Conservation (phyloP, 768 basidiomycete species). For the Strobilomyces dryophilus region DNA sequence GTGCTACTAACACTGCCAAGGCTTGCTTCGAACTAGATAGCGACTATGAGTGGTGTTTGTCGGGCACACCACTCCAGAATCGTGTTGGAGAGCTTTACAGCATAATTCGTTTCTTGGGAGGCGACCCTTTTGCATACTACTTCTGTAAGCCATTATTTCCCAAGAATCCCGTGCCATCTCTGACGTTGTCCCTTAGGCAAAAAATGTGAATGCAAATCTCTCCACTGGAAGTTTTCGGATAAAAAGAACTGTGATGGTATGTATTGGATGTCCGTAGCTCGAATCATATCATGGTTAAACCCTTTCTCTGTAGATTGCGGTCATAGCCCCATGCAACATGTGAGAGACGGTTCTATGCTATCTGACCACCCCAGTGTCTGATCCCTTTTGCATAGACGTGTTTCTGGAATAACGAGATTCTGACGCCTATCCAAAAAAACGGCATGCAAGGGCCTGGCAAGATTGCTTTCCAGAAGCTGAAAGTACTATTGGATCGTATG, state of each 20-base stretch:
- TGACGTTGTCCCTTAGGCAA: constrained; percentile 52
- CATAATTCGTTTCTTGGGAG: constrained; percentile 87
- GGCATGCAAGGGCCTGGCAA: constrained; percentile 80
- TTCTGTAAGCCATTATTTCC: constrained; percentile 57
- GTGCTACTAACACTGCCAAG: constrained; percentile 91
- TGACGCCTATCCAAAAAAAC: constrained; percentile 92
- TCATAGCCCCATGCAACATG: constrained; percentile 83
- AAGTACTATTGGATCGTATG: constrained; percentile 85
- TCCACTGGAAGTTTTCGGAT: constrained; percentile 92
- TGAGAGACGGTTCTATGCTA: constrained; percentile 28
- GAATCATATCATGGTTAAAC: neutral
- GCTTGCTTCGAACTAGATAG: constrained; percentile 88
- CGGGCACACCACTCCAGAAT: constrained; percentile 95
- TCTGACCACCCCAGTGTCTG: neutral
- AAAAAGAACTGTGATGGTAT: constrained; percentile 79
- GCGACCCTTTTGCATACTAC: constrained; percentile 88
- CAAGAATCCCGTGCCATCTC: neutral
- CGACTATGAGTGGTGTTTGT: constrained; percentile 89
- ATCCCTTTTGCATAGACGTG: constrained; percentile 55
- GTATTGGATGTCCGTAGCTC: constrained; percentile 10
- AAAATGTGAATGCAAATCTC: constrained; percentile 86
- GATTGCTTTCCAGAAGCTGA: constrained; percentile 88
- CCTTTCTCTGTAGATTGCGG: constrained; percentile 56
- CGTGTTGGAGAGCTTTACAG: constrained; percentile 99
- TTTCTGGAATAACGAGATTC: constrained; percentile 95